phyloP scores from a whole-genome alignment of 2,329 filamentous ascomycete species.

The Blastomyces silverae region DNA sequence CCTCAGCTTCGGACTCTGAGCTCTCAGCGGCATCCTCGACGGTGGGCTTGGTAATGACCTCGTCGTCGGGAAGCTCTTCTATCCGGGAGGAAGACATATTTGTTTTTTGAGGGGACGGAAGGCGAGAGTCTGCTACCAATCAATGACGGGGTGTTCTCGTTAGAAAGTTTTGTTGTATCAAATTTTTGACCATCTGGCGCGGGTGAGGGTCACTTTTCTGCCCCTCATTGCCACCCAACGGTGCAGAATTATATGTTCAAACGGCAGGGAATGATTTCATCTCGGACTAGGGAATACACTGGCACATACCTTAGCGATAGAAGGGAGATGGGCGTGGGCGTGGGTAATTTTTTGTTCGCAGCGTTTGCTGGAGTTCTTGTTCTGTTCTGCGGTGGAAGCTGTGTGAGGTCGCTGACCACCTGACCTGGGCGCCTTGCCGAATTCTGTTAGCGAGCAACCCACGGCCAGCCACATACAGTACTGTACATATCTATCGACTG shows the following conservation, averaged over 20 bases:
- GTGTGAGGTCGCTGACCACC: conserved; percentile 24
- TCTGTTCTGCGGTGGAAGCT: conserved; percentile 31
- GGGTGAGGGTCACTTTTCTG: background rate
- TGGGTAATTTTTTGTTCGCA: conserved; percentile 7
- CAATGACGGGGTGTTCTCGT: background rate
- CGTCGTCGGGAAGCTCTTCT: conserved; percentile 87
- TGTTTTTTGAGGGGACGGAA: conserved; percentile 1
- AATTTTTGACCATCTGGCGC: background rate
- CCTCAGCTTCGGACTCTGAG: conserved; percentile 46
- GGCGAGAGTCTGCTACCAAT: conserved; percentile 7
- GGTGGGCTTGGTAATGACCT: conserved; percentile 77
- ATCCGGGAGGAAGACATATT: conserved; percentile 38
- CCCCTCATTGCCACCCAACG: background rate
- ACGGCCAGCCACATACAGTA: background rate
- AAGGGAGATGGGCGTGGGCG: conserved; percentile 3
- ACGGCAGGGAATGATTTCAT: background rate
- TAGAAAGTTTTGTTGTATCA: conserved; percentile 4
- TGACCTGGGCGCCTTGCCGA: conserved; percentile 28
- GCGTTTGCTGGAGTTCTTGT: conserved; percentile 14
- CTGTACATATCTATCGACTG: background rate
- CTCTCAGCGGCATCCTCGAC: conserved; percentile 58
- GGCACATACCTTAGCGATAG: conserved; percentile 22
- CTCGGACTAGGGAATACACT: conserved; percentile 20
- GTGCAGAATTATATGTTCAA: background rate
- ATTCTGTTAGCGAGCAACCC: conserved; percentile 39